Percentiles rank a stretch among this genome's conserved stretches.
phyloP scores from a whole-genome alignment of 1,284 basidiomycete species.

The Boletellus dicymbophilus region DNA sequence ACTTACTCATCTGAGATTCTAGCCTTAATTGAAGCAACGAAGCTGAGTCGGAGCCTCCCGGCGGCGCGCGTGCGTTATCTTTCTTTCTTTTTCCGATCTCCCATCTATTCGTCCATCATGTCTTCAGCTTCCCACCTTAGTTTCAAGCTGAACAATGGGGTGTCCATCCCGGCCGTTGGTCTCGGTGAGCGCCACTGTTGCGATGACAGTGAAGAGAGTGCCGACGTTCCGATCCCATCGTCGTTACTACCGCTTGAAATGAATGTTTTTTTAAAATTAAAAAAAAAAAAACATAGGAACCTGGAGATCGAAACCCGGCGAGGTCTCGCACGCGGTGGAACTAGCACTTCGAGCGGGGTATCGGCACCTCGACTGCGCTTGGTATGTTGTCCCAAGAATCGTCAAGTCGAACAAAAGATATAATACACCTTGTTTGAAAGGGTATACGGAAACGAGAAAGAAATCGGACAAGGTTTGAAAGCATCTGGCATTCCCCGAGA shows the following conservation, averaged over 20 bases:
- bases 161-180: constrained; percentile 68
- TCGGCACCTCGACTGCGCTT: constrained; percentile 80
- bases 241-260: no score
- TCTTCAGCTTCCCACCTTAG: constrained; percentile 40
- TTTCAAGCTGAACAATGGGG: constrained; percentile 73
- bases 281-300: constrained; percentile 60
- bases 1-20: no score
- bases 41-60: no score
- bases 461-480: constrained; percentile 83
- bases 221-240: neutral
- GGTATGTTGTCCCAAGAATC: constrained; percentile 40
- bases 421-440: no score
- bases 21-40: no score
- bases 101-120: neutral
- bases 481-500: constrained; percentile 76
- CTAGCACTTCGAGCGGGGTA: constrained; percentile 79
- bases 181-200: constrained; percentile 54
- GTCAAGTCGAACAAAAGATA: no score
- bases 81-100: no score
- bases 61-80: no score
- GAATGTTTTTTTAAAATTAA: no score
- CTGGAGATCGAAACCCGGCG: constrained; percentile 77
- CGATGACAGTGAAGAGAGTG: neutral
- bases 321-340: constrained; percentile 69
- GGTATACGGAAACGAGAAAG: constrained; percentile 77